Evolutionary conservation across 371 early-diverging fungal species (phyloP), one percentile per base, ranked within the genome.

Genomic region (Batrachochytrium dendrobatidis): DNA sequence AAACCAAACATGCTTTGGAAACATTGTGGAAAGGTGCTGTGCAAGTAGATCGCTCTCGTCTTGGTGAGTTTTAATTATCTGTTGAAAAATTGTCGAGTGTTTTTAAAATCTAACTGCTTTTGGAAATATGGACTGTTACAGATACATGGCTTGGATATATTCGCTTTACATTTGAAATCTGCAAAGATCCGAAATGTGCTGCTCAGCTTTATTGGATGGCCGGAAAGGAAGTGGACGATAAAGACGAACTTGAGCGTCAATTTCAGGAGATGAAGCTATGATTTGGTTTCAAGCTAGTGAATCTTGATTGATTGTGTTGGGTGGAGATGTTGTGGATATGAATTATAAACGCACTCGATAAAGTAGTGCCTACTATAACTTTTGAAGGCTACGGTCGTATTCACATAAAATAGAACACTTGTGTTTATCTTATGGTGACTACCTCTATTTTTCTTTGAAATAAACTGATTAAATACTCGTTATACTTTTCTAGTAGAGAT

Each of bases 141-240:
- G 82, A 76, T 50, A 71, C 80, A 12, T 86, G 86, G 77, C 70
- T 86, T 24, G 68, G 74, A 3, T 85, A 78, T 59, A 68, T 87
- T 55, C 66, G 64, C 22, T 84, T 83, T 61, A 80, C 86, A 62
- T 68, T 83, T 49, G 72, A 73, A 15, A 72, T 74, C 48, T 68
- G 72, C 30, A 73, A 79, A 48, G 70, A 71, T 73, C 75, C 52
- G 67, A 71, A 56, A 61, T 68, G 51, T 73, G 85, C 33, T 67
- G 75, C 55, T 56, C 62, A 75, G 24, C 74, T 87, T 35, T 76
- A 84, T 55, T 83, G 80, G 80, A 73, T 78, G 56, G 90, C 88
- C 4, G 58, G 68, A 34, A 83, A 83, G 67, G 75, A 71, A 6
- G 82, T 87, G 0, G 55, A 61, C 0, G 77, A 82, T 53, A 73